Conservation (phyloP, 139 green algal genomes). For the Nannochloris sp. region DNA sequence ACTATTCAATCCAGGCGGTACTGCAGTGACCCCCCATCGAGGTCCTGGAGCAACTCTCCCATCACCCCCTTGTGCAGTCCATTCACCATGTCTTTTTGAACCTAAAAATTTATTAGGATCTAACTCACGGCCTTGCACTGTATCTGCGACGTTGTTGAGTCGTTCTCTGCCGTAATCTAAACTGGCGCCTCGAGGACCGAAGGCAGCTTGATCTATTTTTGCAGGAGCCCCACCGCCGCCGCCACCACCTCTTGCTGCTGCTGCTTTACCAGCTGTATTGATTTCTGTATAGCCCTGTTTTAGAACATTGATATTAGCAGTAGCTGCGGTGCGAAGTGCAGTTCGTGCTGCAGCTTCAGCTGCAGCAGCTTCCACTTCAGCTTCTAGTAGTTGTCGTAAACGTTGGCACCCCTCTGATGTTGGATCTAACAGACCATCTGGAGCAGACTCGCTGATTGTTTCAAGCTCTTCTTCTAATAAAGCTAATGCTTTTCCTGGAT, state of each 20-base stretch:
- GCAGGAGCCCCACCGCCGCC: constrained; percentile 1
- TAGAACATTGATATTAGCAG: too few species aligned
- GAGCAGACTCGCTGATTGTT: neutral
- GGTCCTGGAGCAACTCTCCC: constrained; percentile 21
- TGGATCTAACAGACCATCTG: neutral
- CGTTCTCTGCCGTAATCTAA: constrained; percentile 23
- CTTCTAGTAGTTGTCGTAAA: constrained; percentile 45
- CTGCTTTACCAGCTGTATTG: too few species aligned
- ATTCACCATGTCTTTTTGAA: constrained; percentile 60
- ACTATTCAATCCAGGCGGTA: constrained; percentile 38
- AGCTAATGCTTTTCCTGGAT: constrained; percentile 26
- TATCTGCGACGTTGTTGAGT: constrained; percentile 40
- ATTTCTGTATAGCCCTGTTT: too few species aligned
- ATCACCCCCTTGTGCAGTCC: constrained; percentile 26
- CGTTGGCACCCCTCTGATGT: constrained; percentile 11
- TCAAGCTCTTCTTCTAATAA: constrained; percentile 42
- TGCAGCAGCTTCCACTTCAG: constrained; percentile 45
- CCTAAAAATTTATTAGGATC: constrained; percentile 61
- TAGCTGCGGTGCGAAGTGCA: too few species aligned
- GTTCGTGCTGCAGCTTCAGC: neutral
- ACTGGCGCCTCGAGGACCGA: too few species aligned
- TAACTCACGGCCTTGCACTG: constrained; percentile 14
- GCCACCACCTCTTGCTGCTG: neutral
- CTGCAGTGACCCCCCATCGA: constrained; percentile 61
- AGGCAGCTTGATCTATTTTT: neutral